These are phyloP conservation scores for Polygonum aviculare DNA, from an alignment of 148 eudicot genomes.

Conservation along the genomic window DNA sequence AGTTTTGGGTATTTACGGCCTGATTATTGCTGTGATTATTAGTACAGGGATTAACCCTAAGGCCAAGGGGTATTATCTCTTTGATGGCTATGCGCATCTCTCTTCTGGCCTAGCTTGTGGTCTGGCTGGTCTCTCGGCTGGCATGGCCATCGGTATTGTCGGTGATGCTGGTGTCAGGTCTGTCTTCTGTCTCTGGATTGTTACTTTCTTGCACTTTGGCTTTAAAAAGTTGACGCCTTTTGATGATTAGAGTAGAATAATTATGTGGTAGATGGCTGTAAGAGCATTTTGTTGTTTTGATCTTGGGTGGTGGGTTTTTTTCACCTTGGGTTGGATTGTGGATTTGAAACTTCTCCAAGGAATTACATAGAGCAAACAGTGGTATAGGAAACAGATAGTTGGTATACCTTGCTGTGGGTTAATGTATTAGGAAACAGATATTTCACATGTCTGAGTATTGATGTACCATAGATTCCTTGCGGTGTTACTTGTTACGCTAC, in stretches of 20 bases:
- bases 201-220: background rate
- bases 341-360: background rate
- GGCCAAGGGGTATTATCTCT: slow-evolving; percentile 45
- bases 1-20: slow-evolving; percentile 56
- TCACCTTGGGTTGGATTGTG: background rate
- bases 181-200: background rate
- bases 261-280: background rate
- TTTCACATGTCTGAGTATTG: background rate
- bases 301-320: background rate
- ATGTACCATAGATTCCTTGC: background rate
- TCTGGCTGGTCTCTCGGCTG: slow-evolving; percentile 54
- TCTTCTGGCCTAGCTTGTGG: slow-evolving; percentile 57
- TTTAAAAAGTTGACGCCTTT: background rate
- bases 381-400: background rate
- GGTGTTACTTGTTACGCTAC: background rate
- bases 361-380: background rate
- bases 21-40: slow-evolving; percentile 55
- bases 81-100: slow-evolving; percentile 57
- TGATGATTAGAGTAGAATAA: background rate
- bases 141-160: slow-evolving; percentile 59
- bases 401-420: background rate
- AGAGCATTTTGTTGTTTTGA: background rate
- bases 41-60: slow-evolving; percentile 59
- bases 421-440: background rate
- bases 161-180: slow-evolving; percentile 65